phyloP scores from a whole-genome alignment of 108 stramenopile genomes.

The Cylindrotheca closterium region DNA sequence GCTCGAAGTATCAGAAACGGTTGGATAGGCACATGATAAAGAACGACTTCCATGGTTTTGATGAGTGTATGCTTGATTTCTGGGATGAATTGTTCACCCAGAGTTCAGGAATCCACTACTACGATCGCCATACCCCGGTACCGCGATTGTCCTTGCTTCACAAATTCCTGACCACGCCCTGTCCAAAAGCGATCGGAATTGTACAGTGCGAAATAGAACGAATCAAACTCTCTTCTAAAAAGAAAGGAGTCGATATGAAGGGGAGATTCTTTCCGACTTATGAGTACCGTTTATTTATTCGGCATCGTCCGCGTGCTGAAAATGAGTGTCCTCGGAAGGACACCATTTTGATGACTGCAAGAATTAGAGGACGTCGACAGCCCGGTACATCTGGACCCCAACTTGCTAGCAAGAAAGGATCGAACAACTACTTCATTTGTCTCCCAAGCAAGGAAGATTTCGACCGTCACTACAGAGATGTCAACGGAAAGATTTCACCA shows the following conservation, averaged over 20 bases:
- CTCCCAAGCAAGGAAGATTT: slow-evolving; percentile 69
- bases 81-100: slow-evolving; percentile 81
- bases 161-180: slow-evolving; percentile 70
- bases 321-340: slow-evolving; percentile 42
- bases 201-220: slow-evolving; percentile 87
- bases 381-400: slow-evolving; percentile 6
- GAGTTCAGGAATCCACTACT: slow-evolving; percentile 61
- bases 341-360: slow-evolving; percentile 73
- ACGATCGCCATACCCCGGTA: slow-evolving; percentile 70
- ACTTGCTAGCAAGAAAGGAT: slow-evolving; percentile 52
- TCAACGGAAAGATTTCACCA: slow-evolving; percentile 26
- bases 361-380: slow-evolving; percentile 56
- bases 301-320: slow-evolving; percentile 44
- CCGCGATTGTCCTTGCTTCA: slow-evolving; percentile 63
- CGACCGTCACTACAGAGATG: slow-evolving; percentile 53
- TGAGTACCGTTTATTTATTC: slow-evolving; percentile 81
- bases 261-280: slow-evolving; percentile 81
- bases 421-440: slow-evolving; percentile 74
- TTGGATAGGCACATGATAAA: slow-evolving; percentile 33
- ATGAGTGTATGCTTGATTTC: slow-evolving; percentile 78
- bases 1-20: slow-evolving; percentile 41
- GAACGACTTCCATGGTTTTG: slow-evolving; percentile 46
- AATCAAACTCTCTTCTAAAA: slow-evolving; percentile 52
- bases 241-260: slow-evolving; percentile 61
- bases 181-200: slow-evolving; percentile 77